phyloP scores from a whole-genome alignment of 2,329 filamentous ascomycete genomes.

The Aspergillus aculeatinus region DNA sequence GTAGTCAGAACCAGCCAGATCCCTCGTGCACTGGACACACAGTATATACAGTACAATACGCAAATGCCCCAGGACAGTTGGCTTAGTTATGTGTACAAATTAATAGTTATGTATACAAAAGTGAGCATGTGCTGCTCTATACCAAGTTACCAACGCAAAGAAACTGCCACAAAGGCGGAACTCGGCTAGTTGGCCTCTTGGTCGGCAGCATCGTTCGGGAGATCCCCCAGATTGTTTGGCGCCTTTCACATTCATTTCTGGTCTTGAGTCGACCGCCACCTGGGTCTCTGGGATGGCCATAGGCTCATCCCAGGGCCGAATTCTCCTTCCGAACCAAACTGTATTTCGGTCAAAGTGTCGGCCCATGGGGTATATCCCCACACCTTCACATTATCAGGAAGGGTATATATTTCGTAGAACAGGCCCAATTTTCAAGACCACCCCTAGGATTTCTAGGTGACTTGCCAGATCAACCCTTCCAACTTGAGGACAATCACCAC shows the following conservation, averaged over 20 bases:
- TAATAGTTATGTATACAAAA: background rate
- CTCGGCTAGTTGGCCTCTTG: conserved; percentile 19
- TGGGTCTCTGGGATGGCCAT: conserved; percentile 13
- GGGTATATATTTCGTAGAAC: conserved; percentile 11
- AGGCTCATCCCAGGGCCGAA: conserved; percentile 17
- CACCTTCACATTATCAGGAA: background rate
- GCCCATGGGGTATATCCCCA: conserved; percentile 10
- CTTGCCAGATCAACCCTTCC: background rate
- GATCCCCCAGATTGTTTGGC: conserved; percentile 20
- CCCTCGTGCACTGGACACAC: background rate
- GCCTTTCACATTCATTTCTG: conserved; percentile 6
- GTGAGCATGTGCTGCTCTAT: background rate
- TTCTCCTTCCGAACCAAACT: conserved; percentile 19
- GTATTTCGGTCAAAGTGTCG: conserved; percentile 15
- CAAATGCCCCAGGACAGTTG: no score
- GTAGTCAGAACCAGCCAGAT: background rate
- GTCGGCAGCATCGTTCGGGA: conserved; percentile 27
- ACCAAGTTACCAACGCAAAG: no score
- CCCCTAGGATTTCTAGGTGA: background rate
- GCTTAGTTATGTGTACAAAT: no score
- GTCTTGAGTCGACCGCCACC: conserved; percentile 12
- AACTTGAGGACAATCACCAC: no score
- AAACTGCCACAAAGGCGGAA: conserved; percentile 22
- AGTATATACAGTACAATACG: no score
- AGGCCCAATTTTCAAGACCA: background rate